Conservation (phyloP, 768 basidiomycete genomes). For the Vararia minispora region DNA sequence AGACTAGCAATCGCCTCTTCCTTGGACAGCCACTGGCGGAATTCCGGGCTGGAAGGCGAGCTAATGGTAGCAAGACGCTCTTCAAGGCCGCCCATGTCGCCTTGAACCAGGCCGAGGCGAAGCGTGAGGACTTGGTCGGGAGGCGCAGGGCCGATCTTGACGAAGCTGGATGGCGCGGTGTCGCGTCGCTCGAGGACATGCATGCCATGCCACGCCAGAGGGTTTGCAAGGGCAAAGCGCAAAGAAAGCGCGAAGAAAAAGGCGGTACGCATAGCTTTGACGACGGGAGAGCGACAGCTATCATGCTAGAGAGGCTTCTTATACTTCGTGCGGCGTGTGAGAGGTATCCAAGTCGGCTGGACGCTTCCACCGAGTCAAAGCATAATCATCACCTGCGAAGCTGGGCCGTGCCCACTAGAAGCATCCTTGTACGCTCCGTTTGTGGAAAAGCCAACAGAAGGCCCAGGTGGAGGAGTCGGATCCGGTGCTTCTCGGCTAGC, state of each 20-base stretch:
- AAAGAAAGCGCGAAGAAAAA: background rate
- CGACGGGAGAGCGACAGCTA: too few relatives aligned
- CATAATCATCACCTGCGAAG: too few relatives aligned
- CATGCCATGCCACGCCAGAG: background rate
- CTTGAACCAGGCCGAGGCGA: slow-evolving; percentile 19
- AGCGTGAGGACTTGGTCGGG: slow-evolving; percentile 15
- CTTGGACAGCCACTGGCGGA: slow-evolving; percentile 16
- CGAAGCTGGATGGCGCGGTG: slow-evolving; percentile 8
- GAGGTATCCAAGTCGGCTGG: too few relatives aligned
- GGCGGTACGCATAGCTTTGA: too few relatives aligned
- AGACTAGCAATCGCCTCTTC: slow-evolving; percentile 11
- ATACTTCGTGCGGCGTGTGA: too few relatives aligned
- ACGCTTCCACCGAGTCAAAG: too few relatives aligned
- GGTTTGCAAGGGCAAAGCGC: background rate
- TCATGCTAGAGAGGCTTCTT: too few relatives aligned
- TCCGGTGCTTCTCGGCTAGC: too few relatives aligned
- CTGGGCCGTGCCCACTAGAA: too few relatives aligned
- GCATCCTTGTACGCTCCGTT: too few relatives aligned
- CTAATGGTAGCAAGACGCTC: slow-evolving; percentile 16
- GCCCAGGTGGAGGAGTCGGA: too few relatives aligned
- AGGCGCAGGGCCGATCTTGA: slow-evolving; percentile 10
- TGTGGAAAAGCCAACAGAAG: too few relatives aligned
- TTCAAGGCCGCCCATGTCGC: slow-evolving; percentile 16
- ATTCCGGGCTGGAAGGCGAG: slow-evolving; percentile 14
- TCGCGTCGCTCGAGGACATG: slow-evolving; percentile 1